Evolutionary conservation across 192 early-diverging fungal species (phyloP).

Genomic region (Coemansia sp.): DNA sequence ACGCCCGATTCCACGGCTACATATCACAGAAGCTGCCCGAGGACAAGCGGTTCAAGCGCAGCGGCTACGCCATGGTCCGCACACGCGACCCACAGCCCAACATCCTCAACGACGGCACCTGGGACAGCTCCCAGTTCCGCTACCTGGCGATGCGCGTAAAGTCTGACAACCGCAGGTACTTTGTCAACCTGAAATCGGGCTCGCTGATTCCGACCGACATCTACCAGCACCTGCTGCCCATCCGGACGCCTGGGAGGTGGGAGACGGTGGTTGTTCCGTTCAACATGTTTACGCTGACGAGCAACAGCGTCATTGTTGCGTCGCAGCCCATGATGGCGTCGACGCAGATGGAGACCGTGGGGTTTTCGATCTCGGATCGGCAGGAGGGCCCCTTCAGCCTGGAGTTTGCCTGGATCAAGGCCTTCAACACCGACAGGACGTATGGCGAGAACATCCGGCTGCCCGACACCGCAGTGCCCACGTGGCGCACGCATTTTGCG

Average conservation of each 20-base stretch:
- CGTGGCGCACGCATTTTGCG: constrained; percentile 40
- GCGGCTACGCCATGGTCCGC: constrained; percentile 90
- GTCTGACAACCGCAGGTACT: constrained; percentile 80
- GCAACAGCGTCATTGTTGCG: constrained; percentile 80
- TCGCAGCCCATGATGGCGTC: constrained; percentile 84
- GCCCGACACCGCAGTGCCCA: constrained; percentile 21
- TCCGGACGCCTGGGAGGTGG: constrained; percentile 86
- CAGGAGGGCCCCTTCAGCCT: constrained; percentile 80
- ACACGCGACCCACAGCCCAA: constrained; percentile 67
- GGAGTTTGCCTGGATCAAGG: constrained; percentile 90
- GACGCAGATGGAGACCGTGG: constrained; percentile 82
- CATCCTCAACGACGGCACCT: constrained; percentile 70
- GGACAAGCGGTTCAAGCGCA: constrained; percentile 64
- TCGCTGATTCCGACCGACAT: constrained; percentile 77
- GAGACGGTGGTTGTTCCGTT: constrained; percentile 92
- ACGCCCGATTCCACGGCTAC: constrained; percentile 72
- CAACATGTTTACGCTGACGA: constrained; percentile 87
- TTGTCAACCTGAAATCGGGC: constrained; percentile 92
- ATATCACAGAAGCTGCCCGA: constrained; percentile 76
- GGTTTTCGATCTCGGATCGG: constrained; percentile 78
- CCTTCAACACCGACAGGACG: constrained; percentile 76
- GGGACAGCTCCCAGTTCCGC: constrained; percentile 82
- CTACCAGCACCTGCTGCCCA: constrained; percentile 90
- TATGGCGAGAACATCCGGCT: constrained; percentile 69
- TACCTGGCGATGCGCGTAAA: constrained; percentile 78